These are phyloP conservation scores for Scytalidium sp. DNA, from an alignment of 2,329 filamentous ascomycete genomes.

Conservation along the genomic window DNA sequence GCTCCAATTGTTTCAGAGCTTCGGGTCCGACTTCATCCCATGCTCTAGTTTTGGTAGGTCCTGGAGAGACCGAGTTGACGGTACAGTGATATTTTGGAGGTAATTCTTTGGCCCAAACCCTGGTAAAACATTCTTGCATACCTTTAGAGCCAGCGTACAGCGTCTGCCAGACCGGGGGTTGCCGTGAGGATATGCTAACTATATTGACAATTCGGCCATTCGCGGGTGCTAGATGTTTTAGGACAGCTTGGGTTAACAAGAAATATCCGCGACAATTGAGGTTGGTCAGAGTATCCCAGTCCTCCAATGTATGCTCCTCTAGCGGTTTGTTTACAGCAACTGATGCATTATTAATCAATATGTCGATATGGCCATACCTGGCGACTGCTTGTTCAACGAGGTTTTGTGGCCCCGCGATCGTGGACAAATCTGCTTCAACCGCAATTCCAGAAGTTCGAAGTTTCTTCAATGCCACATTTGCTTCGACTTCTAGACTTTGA, in stretches of 20 bases:
- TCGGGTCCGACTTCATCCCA: too few relatives aligned
- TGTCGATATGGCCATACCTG: slow-evolving; percentile 23
- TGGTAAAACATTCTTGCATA: slow-evolving; percentile 45
- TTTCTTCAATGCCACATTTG: slow-evolving; percentile 47
- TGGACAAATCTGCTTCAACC: slow-evolving; percentile 57
- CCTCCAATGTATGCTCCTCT: slow-evolving; percentile 23
- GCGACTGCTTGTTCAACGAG: slow-evolving; percentile 20
- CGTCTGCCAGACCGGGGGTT: slow-evolving; percentile 34
- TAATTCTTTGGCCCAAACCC: slow-evolving; percentile 35
- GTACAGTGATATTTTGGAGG: too few relatives aligned
- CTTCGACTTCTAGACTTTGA: slow-evolving; percentile 52
- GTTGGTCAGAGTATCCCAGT: slow-evolving; percentile 47
- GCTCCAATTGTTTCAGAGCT: too few relatives aligned
- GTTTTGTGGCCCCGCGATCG: slow-evolving; percentile 30
- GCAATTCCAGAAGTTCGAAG: slow-evolving; percentile 50
- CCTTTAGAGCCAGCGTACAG: slow-evolving; percentile 48
- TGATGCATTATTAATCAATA: slow-evolving; percentile 25
- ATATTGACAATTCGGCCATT: slow-evolving; percentile 42
- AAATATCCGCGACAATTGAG: slow-evolving; percentile 75
- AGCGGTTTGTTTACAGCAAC: slow-evolving; percentile 20
- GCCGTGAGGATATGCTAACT: slow-evolving; percentile 32
- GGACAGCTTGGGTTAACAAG: slow-evolving; percentile 35
- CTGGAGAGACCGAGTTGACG: too few relatives aligned
- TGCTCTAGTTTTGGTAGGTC: too few relatives aligned
- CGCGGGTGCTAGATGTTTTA: slow-evolving; percentile 34